Percentiles rank a stretch among this genome's conserved stretches.
Conservation (phyloP, 805 yeast genomes). For the Candida glaebosa region DNA sequence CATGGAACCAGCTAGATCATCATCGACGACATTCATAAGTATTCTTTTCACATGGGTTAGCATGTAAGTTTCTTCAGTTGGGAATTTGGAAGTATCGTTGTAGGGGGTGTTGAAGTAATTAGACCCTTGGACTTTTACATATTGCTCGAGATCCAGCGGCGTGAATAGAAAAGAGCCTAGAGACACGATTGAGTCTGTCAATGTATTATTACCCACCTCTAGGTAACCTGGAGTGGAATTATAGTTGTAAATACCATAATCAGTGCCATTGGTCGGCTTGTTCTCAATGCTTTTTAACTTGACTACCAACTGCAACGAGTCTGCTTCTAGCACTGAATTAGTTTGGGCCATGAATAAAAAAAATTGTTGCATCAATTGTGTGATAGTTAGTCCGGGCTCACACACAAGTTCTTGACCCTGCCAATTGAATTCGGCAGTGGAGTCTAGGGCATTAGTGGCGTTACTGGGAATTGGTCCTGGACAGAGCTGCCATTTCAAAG, state of each 20-base stretch:
- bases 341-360: conserved; percentile 18
- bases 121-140: conserved; percentile 3
- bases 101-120: conserved; percentile 13
- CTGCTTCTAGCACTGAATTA: conserved; percentile 33
- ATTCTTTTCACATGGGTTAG: conserved; percentile 25
- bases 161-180: conserved; percentile 21
- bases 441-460: conserved; percentile 12
- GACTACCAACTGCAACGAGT: conserved; percentile 26
- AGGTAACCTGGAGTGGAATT: conserved; percentile 7
- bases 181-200: conserved; percentile 20
- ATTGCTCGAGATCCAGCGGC: conserved; percentile 21
- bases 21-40: conserved; percentile 21
- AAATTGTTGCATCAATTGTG: conserved; percentile 18
- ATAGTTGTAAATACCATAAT: conserved; percentile 2
- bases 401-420: conserved; percentile 23
- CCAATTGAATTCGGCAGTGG: conserved; percentile 21
- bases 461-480: conserved; percentile 42
- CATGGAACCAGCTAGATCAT: conserved; percentile 15
- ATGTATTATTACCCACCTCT: conserved; percentile 25
- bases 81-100: conserved; percentile 21
- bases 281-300: conserved; percentile 9
- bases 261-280: conserved; percentile 6
- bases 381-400: conserved; percentile 24
- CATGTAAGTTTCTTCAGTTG: conserved; percentile 26
- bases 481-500: conserved; percentile 50